Percentiles rank a stretch among this genome's conserved stretches.
Evolutionary conservation across 768 basidiomycete genomes (phyloP).

Genomic region (Lentinula aciculospora): DNA sequence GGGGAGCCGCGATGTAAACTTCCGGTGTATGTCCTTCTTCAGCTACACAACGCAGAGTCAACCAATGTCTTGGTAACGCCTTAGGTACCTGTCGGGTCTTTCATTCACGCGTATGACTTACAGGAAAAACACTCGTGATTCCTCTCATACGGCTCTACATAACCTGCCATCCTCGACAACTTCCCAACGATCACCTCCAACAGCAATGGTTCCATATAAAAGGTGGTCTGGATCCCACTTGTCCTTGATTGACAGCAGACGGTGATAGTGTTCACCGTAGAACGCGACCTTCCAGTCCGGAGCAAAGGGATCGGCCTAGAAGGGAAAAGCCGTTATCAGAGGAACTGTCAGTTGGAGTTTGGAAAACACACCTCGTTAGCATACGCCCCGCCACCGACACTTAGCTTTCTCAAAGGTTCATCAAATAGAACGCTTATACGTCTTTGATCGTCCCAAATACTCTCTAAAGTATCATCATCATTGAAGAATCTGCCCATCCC

Average conservation of each 20-base stretch:
- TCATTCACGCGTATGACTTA: background rate
- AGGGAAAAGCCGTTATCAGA: background rate
- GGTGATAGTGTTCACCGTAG: constrained; percentile 10
- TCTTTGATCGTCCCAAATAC: background rate
- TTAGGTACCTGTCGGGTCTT: background rate
- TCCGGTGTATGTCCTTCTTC: background rate
- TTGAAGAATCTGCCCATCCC: background rate
- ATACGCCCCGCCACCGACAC: background rate
- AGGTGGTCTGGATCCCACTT: constrained; percentile 11
- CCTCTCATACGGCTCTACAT: background rate
- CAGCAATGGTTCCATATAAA: constrained; percentile 7
- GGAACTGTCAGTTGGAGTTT: background rate
- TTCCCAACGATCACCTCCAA: constrained; percentile 9
- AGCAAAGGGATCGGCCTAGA: constrained; percentile 5
- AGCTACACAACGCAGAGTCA: too few species aligned
- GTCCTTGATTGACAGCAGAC: constrained; percentile 9
- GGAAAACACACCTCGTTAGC: constrained; percentile 1
- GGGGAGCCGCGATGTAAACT: background rate
- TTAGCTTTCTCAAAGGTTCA: constrained; percentile 1
- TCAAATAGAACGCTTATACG: background rate
- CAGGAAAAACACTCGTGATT: background rate
- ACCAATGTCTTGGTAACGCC: too few species aligned
- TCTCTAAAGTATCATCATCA: background rate
- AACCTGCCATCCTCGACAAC: constrained; percentile 5
- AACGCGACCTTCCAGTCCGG: constrained; percentile 12